Percentiles rank a stretch among this genome's conserved stretches.
phyloP scores from a whole-genome alignment of 345 rosid species.

The Eucalyptus cloeziana region DNA sequence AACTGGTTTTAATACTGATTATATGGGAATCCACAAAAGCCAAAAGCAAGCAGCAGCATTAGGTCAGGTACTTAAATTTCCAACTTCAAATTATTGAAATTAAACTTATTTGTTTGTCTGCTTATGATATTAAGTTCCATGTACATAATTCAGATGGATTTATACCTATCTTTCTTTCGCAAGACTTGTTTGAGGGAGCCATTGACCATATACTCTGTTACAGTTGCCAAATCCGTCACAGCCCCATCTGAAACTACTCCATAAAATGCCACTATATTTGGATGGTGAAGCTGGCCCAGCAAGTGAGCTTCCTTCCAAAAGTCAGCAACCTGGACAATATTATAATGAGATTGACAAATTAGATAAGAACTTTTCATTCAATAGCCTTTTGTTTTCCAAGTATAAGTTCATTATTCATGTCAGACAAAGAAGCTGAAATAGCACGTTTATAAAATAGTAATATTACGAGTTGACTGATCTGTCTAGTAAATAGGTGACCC shows the following conservation, averaged over 20 bases:
- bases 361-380: neutral
- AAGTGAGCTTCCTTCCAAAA: constrained; percentile 34
- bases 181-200: constrained; percentile 31
- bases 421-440: neutral
- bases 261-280: constrained; percentile 32
- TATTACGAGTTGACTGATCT: neutral
- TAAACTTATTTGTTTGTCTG: neutral
- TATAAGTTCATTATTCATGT: neutral
- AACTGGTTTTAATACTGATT: neutral
- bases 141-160: neutral
- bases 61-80: neutral
- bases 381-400: neutral
- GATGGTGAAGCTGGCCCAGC: constrained; percentile 29
- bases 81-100: neutral
- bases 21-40: neutral
- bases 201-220: constrained; percentile 34
- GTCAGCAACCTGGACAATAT: constrained; percentile 11
- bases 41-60: neutral
- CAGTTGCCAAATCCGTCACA: constrained; percentile 12
- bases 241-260: constrained; percentile 41
- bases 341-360: neutral
- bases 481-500: neutral
- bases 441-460: neutral
- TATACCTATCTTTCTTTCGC: constrained; percentile 17
- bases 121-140: neutral